A percentile compares a stretch with the other conserved stretches of the same genome.
Evolutionary conservation across 495 filamentous ascomycete species (phyloP).

Genomic region (Penicillium subrubescens): DNA sequence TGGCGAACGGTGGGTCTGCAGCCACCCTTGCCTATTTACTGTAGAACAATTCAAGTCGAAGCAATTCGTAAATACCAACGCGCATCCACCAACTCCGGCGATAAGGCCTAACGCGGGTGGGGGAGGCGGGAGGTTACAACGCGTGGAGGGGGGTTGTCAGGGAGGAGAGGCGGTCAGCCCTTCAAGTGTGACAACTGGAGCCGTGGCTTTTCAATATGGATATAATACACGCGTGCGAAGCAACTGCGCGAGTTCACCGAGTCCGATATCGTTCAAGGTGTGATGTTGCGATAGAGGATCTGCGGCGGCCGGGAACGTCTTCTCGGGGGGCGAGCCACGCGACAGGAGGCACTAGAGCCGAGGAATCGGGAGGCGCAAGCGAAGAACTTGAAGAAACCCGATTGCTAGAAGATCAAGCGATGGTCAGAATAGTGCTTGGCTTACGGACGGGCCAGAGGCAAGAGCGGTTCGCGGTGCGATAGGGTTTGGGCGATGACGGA

Average conservation of each 20-base stretch:
- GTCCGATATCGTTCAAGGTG: slow-evolving; percentile 7
- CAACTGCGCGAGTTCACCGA: slow-evolving; percentile 7
- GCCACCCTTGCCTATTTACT: slow-evolving; percentile 42
- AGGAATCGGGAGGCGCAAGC: slow-evolving; percentile 44
- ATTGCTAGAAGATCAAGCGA: slow-evolving; percentile 9
- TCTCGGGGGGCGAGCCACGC: slow-evolving; percentile 36
- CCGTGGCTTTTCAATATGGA: not conserved
- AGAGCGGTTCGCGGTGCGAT: slow-evolving; percentile 33
- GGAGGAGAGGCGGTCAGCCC: slow-evolving; percentile 22
- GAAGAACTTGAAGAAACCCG: slow-evolving; percentile 12
- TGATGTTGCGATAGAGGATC: slow-evolving; percentile 20
- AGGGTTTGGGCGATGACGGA: slow-evolving; percentile 38
- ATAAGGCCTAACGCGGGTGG: slow-evolving; percentile 35
- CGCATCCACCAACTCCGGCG: slow-evolving; percentile 45
- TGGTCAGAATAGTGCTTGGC: slow-evolving; percentile 12
- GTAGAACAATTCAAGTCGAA: slow-evolving; percentile 30
- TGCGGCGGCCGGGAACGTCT: slow-evolving; percentile 14
- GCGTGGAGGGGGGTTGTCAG: slow-evolving; percentile 20
- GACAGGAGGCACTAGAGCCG: slow-evolving; percentile 60
- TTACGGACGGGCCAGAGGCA: slow-evolving; percentile 10
- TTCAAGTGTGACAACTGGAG: slow-evolving; percentile 8
- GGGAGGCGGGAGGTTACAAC: slow-evolving; percentile 23
- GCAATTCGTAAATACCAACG: slow-evolving; percentile 27
- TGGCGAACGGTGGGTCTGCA: slow-evolving; percentile 37
- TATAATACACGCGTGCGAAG: slow-evolving; percentile 10